These are phyloP conservation scores for Rhododendron kiyosumense DNA, from an alignment of 148 eudicot species.

Conservation along the genomic window DNA sequence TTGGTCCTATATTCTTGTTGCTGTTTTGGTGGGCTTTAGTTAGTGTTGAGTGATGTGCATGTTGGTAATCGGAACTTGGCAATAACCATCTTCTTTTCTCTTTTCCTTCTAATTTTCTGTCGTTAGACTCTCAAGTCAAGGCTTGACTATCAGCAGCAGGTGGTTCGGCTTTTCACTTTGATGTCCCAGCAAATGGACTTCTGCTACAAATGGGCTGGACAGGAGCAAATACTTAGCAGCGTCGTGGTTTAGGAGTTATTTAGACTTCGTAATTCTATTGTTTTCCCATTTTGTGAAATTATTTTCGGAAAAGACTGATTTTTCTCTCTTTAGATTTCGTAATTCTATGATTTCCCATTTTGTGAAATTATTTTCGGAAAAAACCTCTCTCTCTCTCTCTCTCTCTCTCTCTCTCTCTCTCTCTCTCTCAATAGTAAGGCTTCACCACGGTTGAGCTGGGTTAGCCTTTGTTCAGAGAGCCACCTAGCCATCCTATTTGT, in stretches of 20 bases:
- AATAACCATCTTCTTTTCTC: background rate
- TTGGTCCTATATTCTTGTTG: background rate
- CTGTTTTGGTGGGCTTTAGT: background rate
- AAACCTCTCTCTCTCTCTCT: background rate
- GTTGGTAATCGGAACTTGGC: background rate
- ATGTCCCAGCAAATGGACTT: background rate
- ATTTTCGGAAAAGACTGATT: background rate
- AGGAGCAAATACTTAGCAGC: background rate
- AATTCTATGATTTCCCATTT: background rate
- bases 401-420: background rate
- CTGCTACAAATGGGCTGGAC: background rate
- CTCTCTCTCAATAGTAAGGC: background rate
- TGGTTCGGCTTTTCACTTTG: background rate
- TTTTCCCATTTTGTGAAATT: background rate
- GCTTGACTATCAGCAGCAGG: background rate
- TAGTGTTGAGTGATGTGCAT: background rate
- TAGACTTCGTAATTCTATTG: background rate
- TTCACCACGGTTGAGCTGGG: background rate
- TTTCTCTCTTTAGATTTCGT: background rate
- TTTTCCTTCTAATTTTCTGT: background rate
- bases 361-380: background rate
- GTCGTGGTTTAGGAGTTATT: background rate
- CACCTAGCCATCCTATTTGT: too few species aligned
- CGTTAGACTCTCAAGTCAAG: background rate
- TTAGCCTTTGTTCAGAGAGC: background rate